Conservation (phyloP, 345 rosid genomes). For the Carallia brachiata region DNA sequence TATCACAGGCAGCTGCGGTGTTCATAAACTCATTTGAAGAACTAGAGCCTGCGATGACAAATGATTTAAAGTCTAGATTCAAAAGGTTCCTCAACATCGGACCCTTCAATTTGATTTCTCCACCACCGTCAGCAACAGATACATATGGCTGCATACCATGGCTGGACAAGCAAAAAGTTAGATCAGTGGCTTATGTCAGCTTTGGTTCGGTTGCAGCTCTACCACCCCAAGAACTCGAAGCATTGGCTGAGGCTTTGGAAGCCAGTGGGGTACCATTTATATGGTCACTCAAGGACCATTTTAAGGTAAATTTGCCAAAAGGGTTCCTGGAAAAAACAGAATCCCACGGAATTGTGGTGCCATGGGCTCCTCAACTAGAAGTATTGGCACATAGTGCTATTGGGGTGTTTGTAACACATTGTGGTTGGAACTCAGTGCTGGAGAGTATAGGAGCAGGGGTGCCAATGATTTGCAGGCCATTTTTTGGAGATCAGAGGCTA, state of each 20-base stretch:
- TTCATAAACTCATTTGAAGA: slow-evolving; percentile 42
- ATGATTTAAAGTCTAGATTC: slow-evolving; percentile 34
- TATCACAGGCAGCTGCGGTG: slow-evolving; percentile 38
- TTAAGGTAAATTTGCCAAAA: slow-evolving; percentile 27
- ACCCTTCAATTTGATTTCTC: slow-evolving; percentile 30
- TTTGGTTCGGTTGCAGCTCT: slow-evolving; percentile 38
- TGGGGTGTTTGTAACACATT: slow-evolving; percentile 36
- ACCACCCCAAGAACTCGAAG: slow-evolving; percentile 32
- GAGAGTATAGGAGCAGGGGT: slow-evolving; percentile 39
- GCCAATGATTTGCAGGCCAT: slow-evolving; percentile 41
- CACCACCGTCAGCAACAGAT: slow-evolving; percentile 8
- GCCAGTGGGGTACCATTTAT: slow-evolving; percentile 27
- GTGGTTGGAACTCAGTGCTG: slow-evolving; percentile 41
- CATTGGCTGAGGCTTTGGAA: slow-evolving; percentile 39
- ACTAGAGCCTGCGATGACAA: slow-evolving; percentile 33
- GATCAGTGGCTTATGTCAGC: slow-evolving; percentile 41
- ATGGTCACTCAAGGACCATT: slow-evolving; percentile 38
- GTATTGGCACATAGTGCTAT: slow-evolving; percentile 25
- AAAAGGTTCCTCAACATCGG: slow-evolving; percentile 33
- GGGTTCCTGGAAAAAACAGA: slow-evolving; percentile 36
- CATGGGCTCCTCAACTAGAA: slow-evolving; percentile 41
- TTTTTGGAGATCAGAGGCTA: slow-evolving; percentile 40
- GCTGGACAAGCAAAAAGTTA: slow-evolving; percentile 31
- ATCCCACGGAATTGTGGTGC: slow-evolving; percentile 28
- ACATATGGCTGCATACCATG: slow-evolving; percentile 27